phyloP scores from a whole-genome alignment of 768 basidiomycete species.

The Agrocybe chaxingu region DNA sequence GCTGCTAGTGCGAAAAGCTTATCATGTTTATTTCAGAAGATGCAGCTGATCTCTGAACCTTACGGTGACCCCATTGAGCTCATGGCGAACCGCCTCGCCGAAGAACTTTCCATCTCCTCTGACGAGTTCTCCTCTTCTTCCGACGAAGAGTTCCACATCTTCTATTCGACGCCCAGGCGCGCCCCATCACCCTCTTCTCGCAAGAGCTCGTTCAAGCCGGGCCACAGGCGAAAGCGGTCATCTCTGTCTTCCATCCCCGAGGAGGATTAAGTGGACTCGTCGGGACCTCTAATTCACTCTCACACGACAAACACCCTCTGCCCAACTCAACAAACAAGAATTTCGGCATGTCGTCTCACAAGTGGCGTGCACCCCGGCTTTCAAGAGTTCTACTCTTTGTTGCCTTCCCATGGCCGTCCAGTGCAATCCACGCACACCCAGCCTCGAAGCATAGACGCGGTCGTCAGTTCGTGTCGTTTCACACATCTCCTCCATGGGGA shows the following conservation, averaged over 20 bases:
- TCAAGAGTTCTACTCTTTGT: neutral
- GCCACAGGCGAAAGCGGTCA: constrained; percentile 21
- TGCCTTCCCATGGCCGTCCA: neutral
- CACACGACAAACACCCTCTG: constrained; percentile 13
- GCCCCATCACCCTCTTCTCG: constrained; percentile 7
- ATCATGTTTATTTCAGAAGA: constrained; percentile 7
- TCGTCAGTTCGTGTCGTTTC: too few species aligned
- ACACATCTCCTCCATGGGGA: too few species aligned
- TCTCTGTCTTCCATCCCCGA: constrained; percentile 25
- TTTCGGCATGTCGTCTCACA: constrained; percentile 10
- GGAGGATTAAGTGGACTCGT: constrained; percentile 19
- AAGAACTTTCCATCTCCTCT: constrained; percentile 9
- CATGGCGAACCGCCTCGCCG: constrained; percentile 25
- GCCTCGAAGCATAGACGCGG: too few species aligned
- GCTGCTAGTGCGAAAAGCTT: neutral
- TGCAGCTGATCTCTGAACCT: constrained; percentile 21
- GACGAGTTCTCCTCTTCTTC: constrained; percentile 17
- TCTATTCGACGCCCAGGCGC: constrained; percentile 13
- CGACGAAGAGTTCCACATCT: constrained; percentile 15
- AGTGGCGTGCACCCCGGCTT: neutral
- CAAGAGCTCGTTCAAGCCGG: constrained; percentile 16
- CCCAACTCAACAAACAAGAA: constrained; percentile 12
- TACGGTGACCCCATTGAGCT: constrained; percentile 26
- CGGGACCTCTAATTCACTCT: constrained; percentile 2
- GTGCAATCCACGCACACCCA: neutral